Conservation (phyloP, 495 filamentous ascomycete genomes). For the Tuber melanosporum region DNA sequence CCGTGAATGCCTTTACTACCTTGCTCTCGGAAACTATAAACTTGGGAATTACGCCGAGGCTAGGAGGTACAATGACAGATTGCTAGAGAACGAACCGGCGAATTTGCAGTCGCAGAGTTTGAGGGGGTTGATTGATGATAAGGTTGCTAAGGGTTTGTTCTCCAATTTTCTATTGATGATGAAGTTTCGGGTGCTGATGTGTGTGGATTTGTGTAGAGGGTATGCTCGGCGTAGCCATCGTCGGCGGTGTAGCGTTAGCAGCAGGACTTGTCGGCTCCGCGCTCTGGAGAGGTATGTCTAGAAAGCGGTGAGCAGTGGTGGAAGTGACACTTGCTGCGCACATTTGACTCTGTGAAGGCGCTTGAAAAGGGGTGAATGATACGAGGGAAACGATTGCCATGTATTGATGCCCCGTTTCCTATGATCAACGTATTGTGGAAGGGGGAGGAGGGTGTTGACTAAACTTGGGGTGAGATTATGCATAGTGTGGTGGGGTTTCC, state of each 20-base stretch:
- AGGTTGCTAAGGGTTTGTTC: constrained; percentile 61
- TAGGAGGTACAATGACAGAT: constrained; percentile 81
- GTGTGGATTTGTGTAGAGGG: constrained; percentile 54
- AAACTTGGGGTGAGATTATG: not conserved
- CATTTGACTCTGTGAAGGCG: constrained; percentile 4
- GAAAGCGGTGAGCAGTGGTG: constrained; percentile 45
- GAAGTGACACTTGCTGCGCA: not conserved
- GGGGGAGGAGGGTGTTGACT: not conserved
- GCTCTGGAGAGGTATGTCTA: constrained; percentile 62
- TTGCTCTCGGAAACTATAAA: constrained; percentile 94
- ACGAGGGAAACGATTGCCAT: not conserved
- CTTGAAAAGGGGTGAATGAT: not conserved
- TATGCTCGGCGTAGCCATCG: constrained; percentile 89
- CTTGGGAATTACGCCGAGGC: constrained; percentile 95
- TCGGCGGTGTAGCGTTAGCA: constrained; percentile 85
- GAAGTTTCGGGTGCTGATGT: constrained; percentile 11
- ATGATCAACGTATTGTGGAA: constrained; percentile 7
- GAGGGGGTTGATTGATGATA: constrained; percentile 82
- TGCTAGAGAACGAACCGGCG: constrained; percentile 78
- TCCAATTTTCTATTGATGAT: not conserved
- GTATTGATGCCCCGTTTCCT: constrained; percentile 24
- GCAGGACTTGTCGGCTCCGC: constrained; percentile 88
- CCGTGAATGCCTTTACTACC: constrained; percentile 95
- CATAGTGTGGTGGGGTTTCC: not conserved
- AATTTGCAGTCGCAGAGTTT: constrained; percentile 87